Evolutionary conservation across 163 green algal species (phyloP).

Genomic region (Chlamydomonas reinhardtii): DNA sequence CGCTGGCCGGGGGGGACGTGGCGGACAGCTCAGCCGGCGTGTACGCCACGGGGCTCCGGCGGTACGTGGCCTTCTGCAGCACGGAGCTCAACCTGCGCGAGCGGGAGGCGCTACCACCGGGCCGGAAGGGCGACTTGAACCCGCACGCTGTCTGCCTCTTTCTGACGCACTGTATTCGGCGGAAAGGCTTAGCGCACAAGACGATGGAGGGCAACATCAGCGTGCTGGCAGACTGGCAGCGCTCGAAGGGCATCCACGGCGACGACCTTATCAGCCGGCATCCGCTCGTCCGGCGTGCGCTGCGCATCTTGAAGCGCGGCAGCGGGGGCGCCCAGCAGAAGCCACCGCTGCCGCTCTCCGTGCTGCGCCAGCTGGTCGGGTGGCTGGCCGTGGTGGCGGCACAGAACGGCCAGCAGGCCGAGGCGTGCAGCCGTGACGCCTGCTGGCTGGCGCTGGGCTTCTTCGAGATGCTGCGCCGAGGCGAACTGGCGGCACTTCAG

Average conservation of each 20-base stretch:
- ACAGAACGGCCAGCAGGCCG: too few species aligned
- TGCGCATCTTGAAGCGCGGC: too few species aligned
- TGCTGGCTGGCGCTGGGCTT: constrained; percentile 20
- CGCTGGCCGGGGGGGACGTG: neutral
- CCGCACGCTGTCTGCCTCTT: neutral
- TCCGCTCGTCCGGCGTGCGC: too few species aligned
- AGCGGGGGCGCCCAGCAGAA: neutral
- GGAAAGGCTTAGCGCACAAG: neutral
- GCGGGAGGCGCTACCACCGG: neutral
- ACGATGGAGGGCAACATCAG: neutral
- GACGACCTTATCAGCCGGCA: too few species aligned
- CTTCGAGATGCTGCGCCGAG: neutral
- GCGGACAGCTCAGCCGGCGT: neutral
- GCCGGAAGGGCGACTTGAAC: too few species aligned
- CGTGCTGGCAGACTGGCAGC: constrained; percentile 14
- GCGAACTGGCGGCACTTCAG: neutral
- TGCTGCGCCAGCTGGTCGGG: neutral
- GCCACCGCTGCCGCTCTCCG: neutral
- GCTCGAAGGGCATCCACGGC: too few species aligned
- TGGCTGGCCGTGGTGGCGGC: neutral
- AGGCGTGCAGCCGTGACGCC: neutral
- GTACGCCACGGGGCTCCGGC: neutral
- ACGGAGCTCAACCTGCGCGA: too few species aligned
- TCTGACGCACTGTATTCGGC: neutral
- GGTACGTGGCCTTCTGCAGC: neutral